Conservation (phyloP, 306 rosid species). For the Cicer arietinum region DNA sequence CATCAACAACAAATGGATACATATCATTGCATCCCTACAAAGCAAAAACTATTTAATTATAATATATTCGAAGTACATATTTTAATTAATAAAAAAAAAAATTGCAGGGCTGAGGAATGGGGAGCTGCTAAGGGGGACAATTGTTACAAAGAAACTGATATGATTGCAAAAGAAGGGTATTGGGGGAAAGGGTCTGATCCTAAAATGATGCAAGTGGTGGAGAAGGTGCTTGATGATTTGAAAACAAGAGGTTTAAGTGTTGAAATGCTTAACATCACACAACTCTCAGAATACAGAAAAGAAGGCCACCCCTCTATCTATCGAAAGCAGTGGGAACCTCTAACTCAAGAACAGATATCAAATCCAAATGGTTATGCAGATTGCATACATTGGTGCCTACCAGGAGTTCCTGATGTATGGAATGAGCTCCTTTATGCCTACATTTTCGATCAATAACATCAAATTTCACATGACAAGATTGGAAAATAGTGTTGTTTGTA, state of each 20-base stretch:
- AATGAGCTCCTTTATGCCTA: conserved; percentile 78
- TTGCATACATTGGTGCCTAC: conserved; percentile 92
- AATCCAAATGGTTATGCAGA: conserved; percentile 79
- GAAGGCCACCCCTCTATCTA: conserved; percentile 87
- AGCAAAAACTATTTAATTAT: background rate
- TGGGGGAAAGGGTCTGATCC: conserved; percentile 73
- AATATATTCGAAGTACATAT: background rate
- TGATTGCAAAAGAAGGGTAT: conserved; percentile 61
- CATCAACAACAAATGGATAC: no score
- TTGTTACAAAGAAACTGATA: conserved; percentile 68
- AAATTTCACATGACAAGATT: conserved; percentile 21
- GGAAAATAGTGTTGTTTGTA: conserved; percentile 31
- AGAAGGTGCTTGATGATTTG: conserved; percentile 61
- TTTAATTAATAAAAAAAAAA: conserved; percentile 19
- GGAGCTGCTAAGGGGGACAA: conserved; percentile 60
- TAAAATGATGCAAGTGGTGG: conserved; percentile 74
- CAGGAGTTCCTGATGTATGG: conserved; percentile 94
- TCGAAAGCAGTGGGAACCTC: conserved; percentile 78
- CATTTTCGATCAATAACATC: conserved; percentile 58
- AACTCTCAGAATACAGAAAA: conserved; percentile 84
- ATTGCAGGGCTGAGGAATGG: conserved; percentile 84
- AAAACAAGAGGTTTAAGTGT: conserved; percentile 68
- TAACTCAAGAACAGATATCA: conserved; percentile 54
- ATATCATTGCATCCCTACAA: background rate
- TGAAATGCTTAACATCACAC: conserved; percentile 73